These are phyloP conservation scores for Primulina tabacum DNA, from an alignment of 257 asterid species.

Conservation along the genomic window DNA sequence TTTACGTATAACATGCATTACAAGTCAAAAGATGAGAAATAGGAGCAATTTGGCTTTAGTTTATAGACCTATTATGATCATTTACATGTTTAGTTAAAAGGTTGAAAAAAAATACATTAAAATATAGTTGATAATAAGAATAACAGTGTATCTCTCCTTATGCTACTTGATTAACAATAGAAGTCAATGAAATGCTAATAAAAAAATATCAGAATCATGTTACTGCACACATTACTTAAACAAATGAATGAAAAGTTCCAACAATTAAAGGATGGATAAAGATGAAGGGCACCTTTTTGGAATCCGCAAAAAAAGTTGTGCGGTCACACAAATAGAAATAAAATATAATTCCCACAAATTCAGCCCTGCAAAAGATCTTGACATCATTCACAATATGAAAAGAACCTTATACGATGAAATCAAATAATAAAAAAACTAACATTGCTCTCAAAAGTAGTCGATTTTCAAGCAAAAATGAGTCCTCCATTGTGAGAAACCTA, in stretches of 20 bases:
- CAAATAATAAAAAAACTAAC: slow-evolving; percentile 32
- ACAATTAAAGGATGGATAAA: neutral
- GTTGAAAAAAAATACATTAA: neutral
- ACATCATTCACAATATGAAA: neutral
- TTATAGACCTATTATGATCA: neutral
- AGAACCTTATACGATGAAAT: slow-evolving; percentile 8
- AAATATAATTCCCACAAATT: neutral
- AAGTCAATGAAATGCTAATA: slow-evolving; percentile 3
- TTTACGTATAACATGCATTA: neutral
- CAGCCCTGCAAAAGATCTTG: neutral
- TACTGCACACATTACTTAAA: neutral
- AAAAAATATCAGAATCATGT: neutral
- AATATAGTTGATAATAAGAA: slow-evolving; percentile 3
- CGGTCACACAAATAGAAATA: neutral
- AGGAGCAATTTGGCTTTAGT: neutral
- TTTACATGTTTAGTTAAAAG: neutral
- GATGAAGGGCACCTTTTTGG: neutral
- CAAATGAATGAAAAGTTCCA: neutral
- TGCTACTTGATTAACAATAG: neutral
- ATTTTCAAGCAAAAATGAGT: slow-evolving; percentile 52
- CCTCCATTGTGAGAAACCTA: slow-evolving; percentile 55
- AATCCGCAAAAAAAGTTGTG: neutral
- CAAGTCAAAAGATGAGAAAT: neutral
- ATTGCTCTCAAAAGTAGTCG: slow-evolving; percentile 50
- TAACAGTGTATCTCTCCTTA: slow-evolving; percentile 2